Conservation (phyloP, 495 filamentous ascomycete species). For the Corynascus novoguineensis region DNA sequence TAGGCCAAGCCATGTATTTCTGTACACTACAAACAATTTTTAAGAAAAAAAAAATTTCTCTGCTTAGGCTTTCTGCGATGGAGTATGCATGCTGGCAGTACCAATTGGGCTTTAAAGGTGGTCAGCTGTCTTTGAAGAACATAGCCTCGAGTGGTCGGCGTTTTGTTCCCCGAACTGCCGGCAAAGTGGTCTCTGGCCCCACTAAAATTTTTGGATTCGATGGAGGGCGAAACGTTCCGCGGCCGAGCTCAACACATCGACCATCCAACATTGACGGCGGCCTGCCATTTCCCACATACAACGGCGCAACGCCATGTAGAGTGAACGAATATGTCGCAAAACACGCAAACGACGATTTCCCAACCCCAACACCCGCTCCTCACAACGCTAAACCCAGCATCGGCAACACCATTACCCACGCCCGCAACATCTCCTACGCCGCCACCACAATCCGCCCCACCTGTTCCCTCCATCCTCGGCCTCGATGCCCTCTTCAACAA, state of each 20-base stretch:
- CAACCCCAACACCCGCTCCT: not conserved
- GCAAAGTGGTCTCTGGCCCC: conserved; percentile 8
- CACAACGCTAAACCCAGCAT: not conserved
- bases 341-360: not conserved
- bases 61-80: too few species aligned
- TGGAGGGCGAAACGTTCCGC: not conserved
- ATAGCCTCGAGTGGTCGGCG: not conserved
- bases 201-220: conserved; percentile 22
- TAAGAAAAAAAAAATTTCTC: not conserved
- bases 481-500: conserved; percentile 51
- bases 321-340: conserved; percentile 13
- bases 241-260: not conserved
- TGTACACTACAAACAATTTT: conserved; percentile 21
- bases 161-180: conserved; percentile 1
- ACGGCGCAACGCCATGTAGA: conserved; percentile 18
- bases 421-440: conserved; percentile 6
- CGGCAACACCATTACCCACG: not conserved
- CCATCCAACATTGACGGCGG: not conserved
- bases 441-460: not conserved
- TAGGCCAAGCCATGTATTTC: conserved; percentile 16
- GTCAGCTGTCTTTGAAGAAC: too few species aligned
- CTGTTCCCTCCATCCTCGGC: conserved; percentile 28
- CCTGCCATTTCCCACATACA: not conserved
- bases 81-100: too few species aligned
- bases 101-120: too few species aligned